A percentile compares a stretch with the other conserved stretches of the same genome.
phyloP scores from a whole-genome alignment of 2,329 filamentous ascomycete genomes.

The Xylaria sp. region DNA sequence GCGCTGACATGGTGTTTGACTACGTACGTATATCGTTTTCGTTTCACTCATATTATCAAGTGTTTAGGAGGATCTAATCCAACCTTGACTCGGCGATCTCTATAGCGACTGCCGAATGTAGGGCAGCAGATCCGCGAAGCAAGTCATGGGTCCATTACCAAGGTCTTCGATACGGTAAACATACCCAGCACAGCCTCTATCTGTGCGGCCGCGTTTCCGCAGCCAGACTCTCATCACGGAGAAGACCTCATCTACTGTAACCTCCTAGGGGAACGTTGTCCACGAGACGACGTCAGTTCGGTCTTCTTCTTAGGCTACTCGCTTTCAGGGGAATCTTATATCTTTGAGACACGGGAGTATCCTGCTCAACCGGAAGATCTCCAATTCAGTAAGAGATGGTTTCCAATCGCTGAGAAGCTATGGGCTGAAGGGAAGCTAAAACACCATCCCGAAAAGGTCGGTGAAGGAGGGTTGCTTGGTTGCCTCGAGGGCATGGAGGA shows the following conservation, averaged over 20 bases:
- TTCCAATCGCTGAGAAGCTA: slow-evolving; percentile 7
- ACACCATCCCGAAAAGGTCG: slow-evolving; percentile 16
- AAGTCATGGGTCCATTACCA: slow-evolving; percentile 18
- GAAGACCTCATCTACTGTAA: slow-evolving; percentile 17
- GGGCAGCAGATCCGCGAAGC: slow-evolving; percentile 20
- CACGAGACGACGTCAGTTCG: slow-evolving; percentile 20
- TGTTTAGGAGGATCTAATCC: too few relatives aligned
- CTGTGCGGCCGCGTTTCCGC: slow-evolving; percentile 20
- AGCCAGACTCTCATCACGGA: background rate
- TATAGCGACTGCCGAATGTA: slow-evolving; percentile 14
- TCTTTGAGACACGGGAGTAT: slow-evolving; percentile 3
- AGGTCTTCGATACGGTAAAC: slow-evolving; percentile 22
- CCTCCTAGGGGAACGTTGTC: slow-evolving; percentile 7
- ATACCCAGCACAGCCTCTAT: slow-evolving; percentile 19
- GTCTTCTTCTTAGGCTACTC: slow-evolving; percentile 18
- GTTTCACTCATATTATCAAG: too few relatives aligned
- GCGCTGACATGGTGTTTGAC: slow-evolving; percentile 24
- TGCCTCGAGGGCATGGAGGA: slow-evolving; percentile 23
- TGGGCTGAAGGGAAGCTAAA: slow-evolving; percentile 3
- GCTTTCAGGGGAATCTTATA: slow-evolving; percentile 17
- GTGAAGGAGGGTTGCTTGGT: slow-evolving; percentile 14
- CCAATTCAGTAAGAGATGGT: slow-evolving; percentile 17
- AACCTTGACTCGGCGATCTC: background rate
- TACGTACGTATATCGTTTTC: slow-evolving; percentile 17
- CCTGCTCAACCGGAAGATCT: slow-evolving; percentile 15